phyloP scores from a whole-genome alignment of 495 filamentous ascomycete species.

The Podospora comata region DNA sequence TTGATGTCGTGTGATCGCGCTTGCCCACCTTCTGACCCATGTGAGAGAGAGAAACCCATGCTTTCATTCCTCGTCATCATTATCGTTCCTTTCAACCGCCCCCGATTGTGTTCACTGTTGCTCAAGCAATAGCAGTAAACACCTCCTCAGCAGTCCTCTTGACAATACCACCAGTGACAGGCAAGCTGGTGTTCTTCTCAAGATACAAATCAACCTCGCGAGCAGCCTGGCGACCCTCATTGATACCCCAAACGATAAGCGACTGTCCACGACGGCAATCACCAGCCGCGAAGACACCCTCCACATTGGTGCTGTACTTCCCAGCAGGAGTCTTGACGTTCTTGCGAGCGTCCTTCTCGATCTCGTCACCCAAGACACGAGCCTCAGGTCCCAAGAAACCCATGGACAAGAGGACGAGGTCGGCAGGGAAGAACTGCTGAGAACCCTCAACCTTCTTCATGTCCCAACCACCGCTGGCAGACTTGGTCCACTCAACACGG shows the following conservation, averaged over 20 bases:
- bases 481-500: conserved; percentile 96
- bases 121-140: conserved; percentile 36
- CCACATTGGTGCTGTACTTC: conserved; percentile 82
- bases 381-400: conserved; percentile 97
- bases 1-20: neutral
- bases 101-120: neutral
- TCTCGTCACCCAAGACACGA: conserved; percentile 75
- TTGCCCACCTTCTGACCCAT: neutral
- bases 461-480: conserved; percentile 88
- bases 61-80: neutral
- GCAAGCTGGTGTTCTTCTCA: conserved; percentile 73
- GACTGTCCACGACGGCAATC: conserved; percentile 97
- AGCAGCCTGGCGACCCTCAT: conserved; percentile 91
- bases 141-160: conserved; percentile 73
- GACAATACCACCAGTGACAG: conserved; percentile 92
- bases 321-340: conserved; percentile 96
- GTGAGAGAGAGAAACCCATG: neutral
- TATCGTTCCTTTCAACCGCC: neutral
- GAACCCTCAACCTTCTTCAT: conserved; percentile 97
- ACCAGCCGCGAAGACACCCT: conserved; percentile 91
- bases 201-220: conserved; percentile 93
- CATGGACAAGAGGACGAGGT: conserved; percentile 96
- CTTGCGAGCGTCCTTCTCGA: conserved; percentile 92
- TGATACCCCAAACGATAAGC: conserved; percentile 99
- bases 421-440: conserved; percentile 95